These are phyloP conservation scores for Dorcoceras hygrometricum DNA, from an alignment of 257 asterid species.

Conservation along the genomic window DNA sequence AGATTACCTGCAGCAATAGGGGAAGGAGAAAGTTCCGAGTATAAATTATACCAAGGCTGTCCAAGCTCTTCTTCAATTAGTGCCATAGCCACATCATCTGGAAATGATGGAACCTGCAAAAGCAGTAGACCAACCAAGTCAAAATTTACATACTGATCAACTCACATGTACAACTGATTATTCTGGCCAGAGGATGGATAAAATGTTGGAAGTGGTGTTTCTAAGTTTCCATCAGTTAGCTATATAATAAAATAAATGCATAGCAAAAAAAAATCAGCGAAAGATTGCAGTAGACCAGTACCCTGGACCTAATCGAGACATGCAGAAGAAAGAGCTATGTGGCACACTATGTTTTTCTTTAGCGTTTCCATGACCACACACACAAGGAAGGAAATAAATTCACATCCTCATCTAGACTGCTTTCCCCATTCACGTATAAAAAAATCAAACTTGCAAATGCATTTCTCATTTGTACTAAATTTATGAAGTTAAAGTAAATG, in stretches of 20 bases:
- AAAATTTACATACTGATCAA: conserved; percentile 7
- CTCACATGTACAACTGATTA: neutral
- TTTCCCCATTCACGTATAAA: neutral
- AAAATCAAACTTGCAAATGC: neutral
- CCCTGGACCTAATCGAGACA: neutral
- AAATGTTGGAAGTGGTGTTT: neutral
- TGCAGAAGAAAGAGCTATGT: neutral
- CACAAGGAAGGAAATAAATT: neutral
- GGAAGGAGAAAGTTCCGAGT: conserved; percentile 93
- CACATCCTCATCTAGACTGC: conserved; percentile 6
- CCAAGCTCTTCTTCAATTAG: conserved; percentile 97
- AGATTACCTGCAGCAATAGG: conserved; percentile 98
- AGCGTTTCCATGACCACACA: neutral
- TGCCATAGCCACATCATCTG: conserved; percentile 98
- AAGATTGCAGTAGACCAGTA: neutral
- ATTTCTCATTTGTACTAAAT: neutral
- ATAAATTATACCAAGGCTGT: conserved; percentile 77
- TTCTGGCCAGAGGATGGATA: neutral
- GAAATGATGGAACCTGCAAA: conserved; percentile 93
- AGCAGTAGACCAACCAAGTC: conserved; percentile 19
- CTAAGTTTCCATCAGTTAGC: neutral
- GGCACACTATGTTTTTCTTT: neutral
- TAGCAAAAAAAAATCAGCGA: neutral
- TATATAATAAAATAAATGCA: neutral
- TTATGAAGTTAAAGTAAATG: neutral